Evolutionary conservation across 768 basidiomycete species (phyloP), one percentile per base, ranked within the genome.

Genomic region (Serendipita vermifera): DNA sequence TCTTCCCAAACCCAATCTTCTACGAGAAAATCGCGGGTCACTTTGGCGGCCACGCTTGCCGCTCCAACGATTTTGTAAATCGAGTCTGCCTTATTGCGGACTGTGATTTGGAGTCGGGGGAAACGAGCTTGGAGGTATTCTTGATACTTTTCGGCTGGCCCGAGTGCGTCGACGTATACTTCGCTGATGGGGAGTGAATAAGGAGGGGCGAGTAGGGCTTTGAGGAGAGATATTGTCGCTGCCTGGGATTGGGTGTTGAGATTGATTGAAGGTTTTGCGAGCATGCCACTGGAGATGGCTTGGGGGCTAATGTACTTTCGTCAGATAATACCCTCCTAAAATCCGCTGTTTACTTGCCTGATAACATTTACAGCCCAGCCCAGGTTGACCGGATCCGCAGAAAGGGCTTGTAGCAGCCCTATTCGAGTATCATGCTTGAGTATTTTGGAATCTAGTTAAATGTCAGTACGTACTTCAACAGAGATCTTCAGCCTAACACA

Each of bases 41-140:
- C 92, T 70, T 99, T 99, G 2, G 96, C 96, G 2, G 91, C 91
- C n/a, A 98, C 89, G 66, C 88, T 91, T 1, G 94, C 96, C 4
- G 96, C 96, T 20, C 90, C 85, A 58, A 99, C 96, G 58, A 99
- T 93, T 64, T 92, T 96, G 76, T 80, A 99, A 59, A 87, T 82
- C n/a, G 83, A 82, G 65, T 99, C 96, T 14, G 96, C 96, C 69
- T 99, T 97, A 26, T 81, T 79, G 7, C 82, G 78, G 22, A 99
- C 96, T 0, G 88, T 92, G 66, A 99, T 93, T 36, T 72, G 70
- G 60, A 97, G 86, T 5, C 79, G 81, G 0, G 89, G 87, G 67
- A 97, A 99, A 31, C 82, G 64, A 5, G 75, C 74, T 11, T 86
- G 83, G 2, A 99, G 78, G 64, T 87, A 85, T 22, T 78, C 75